Evolutionary conservation across 768 basidiomycete genomes (phyloP), one percentile per base, ranked within the genome.

Genomic region (Amanita rimosa): DNA sequence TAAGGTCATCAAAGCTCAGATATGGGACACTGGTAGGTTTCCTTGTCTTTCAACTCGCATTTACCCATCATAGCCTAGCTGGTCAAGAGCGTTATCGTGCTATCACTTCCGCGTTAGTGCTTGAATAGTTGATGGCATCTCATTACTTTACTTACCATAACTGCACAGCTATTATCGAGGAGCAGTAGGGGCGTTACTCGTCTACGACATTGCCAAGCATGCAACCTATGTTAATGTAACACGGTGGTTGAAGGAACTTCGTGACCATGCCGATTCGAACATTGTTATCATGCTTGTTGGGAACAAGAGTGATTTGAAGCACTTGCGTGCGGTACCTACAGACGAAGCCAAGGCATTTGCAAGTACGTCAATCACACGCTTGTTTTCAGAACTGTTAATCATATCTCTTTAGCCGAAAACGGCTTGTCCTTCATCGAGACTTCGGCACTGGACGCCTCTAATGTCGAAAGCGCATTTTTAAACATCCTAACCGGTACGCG

Each of bases 291-390:
- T 93, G 90, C 78, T 94, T 34, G 91, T 95, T 9, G 92, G 92
- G 10, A 97, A 97, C 75, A 97, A 99, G 84, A 93, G 90, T 64
- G 96, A 99, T 78, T 82, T 99, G 75, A 93, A 96, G 70, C 96
- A 98, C 64, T 66, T 97, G 58, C 73, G 96, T 55, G 95, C 94
- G 37, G 94, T 98, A 34, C 85, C 95, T 27, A 98, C 94, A 26
- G 96, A 99, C 44, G 96, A 99, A 73, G 95, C 94, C 43, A 96
- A 90, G 74, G 71, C 72, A 9, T 97, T 97, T 65, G 69, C 92
- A 31, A 75, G 93, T 91, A 64, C 61, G 81, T 76, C 41, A 9
- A n/a, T 17, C 43, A 36, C 17, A 22, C 9, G 22, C n/a, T 42
- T 35, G 9, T 36, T 27, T 21, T 41, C 8, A 6, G 17, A 5